Conservation (phyloP, 1,284 basidiomycete species). For the Hymenochaete sp. region DNA sequence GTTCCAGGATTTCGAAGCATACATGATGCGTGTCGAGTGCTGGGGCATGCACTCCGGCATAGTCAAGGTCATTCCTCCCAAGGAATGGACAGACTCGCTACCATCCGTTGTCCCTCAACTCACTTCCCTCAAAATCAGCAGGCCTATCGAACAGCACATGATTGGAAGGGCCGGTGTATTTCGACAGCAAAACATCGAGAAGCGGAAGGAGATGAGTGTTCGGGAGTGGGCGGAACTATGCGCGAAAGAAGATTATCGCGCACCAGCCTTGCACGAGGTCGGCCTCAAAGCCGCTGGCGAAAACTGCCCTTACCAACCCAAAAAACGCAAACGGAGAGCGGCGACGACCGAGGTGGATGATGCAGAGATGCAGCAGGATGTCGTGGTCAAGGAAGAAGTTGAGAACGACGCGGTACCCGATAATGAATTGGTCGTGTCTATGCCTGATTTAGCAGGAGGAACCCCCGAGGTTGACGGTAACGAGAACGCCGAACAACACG, state of each 20-base stretch:
- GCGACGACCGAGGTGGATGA: slow-evolving; percentile 23
- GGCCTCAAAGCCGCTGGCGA: slow-evolving; percentile 37
- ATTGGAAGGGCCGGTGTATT: slow-evolving; percentile 79
- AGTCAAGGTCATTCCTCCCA: slow-evolving; percentile 88
- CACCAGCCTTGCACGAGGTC: slow-evolving; percentile 62
- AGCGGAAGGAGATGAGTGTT: slow-evolving; percentile 72
- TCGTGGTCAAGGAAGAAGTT: slow-evolving; percentile 23
- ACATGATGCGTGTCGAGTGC: slow-evolving; percentile 75
- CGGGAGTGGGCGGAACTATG: slow-evolving; percentile 87
- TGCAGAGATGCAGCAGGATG: slow-evolving; percentile 25
- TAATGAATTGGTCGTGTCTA: not conserved
- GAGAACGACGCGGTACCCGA: slow-evolving; percentile 25
- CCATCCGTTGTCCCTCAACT: slow-evolving; percentile 64
- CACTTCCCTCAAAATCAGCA: slow-evolving; percentile 66
- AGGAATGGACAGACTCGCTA: slow-evolving; percentile 77
- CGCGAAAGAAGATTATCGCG: slow-evolving; percentile 54
- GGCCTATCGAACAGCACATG: slow-evolving; percentile 90
- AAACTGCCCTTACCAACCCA: slow-evolving; percentile 28
- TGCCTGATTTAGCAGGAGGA: slow-evolving; percentile 11
- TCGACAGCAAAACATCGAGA: slow-evolving; percentile 87
- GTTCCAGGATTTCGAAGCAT: slow-evolving; percentile 82
- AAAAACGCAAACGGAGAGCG: slow-evolving; percentile 21
- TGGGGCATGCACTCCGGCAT: slow-evolving; percentile 89
- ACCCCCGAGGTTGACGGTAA: slow-evolving; percentile 8
- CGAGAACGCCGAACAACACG: slow-evolving; percentile 25